Evolutionary conservation across 768 basidiomycete species (phyloP).

Genomic region (Dioszegia hungarica): DNA sequence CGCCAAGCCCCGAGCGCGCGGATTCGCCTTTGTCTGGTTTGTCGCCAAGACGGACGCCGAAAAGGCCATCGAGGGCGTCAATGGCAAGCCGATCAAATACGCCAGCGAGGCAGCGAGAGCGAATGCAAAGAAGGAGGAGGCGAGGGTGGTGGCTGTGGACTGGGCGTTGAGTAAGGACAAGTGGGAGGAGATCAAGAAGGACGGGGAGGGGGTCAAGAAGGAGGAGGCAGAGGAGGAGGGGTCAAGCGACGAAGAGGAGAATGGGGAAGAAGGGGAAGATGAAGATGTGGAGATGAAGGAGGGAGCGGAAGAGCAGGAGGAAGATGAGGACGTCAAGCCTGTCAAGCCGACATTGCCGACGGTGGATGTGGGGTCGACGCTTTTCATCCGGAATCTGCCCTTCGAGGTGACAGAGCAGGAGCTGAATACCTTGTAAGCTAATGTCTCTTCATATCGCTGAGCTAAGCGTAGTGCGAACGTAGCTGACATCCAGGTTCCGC

Average conservation of each 20-base stretch:
- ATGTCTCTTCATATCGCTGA: background rate
- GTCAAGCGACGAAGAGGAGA: slow-evolving; percentile 35
- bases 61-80: slow-evolving; percentile 69
- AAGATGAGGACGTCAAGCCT: slow-evolving; percentile 53
- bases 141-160: slow-evolving; percentile 79
- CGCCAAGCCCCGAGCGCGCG: slow-evolving; percentile 55
- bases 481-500: slow-evolving; percentile 63
- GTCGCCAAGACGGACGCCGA: slow-evolving; percentile 78
- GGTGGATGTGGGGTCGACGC: slow-evolving; percentile 80
- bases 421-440: slow-evolving; percentile 67
- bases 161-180: slow-evolving; percentile 93
- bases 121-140: slow-evolving; percentile 53
- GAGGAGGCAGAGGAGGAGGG: slow-evolving; percentile 32
- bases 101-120: slow-evolving; percentile 49
- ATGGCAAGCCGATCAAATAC: slow-evolving; percentile 59
- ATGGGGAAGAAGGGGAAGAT: slow-evolving; percentile 25
- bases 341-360: slow-evolving; percentile 59
- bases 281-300: slow-evolving; percentile 20
- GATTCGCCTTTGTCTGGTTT: slow-evolving; percentile 96
- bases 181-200: slow-evolving; percentile 75
- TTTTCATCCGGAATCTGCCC: slow-evolving; percentile 90
- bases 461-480: no score
- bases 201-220: slow-evolving; percentile 50
- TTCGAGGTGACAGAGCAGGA: slow-evolving; percentile 92
- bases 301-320: slow-evolving; percentile 39